Conservation (phyloP, 139 green algal genomes). For the Trebouxia sp. region DNA sequence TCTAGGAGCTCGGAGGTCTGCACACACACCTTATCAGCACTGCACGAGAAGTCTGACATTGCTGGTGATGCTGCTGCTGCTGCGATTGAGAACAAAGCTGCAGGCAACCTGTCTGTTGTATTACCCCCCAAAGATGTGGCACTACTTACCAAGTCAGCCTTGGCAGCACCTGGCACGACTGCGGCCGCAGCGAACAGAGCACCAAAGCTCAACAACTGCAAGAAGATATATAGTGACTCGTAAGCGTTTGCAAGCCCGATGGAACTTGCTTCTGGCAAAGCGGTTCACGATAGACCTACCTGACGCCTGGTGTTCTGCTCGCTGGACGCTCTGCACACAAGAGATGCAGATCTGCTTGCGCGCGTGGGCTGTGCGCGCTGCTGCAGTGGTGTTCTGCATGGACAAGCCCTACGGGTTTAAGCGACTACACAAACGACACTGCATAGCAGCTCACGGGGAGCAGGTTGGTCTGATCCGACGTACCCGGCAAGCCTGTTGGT, state of each 20-base stretch:
- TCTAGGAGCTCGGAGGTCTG: slow-evolving; percentile 63
- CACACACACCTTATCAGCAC: background rate
- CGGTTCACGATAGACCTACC: background rate
- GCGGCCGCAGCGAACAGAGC: slow-evolving; percentile 17
- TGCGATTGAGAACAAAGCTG: background rate
- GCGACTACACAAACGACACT: no score
- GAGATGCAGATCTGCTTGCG: background rate
- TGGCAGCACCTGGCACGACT: slow-evolving; percentile 15
- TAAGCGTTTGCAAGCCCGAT: background rate
- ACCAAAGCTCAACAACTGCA: slow-evolving; percentile 21
- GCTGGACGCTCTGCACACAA: background rate
- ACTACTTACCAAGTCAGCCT: slow-evolving; percentile 18
- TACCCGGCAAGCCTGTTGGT: slow-evolving; percentile 2
- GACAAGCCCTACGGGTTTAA: background rate
- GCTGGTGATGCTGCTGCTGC: no score
- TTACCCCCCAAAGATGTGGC: background rate
- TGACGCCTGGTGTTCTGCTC: background rate
- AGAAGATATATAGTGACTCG: background rate
- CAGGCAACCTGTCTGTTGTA: background rate
- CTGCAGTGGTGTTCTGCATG: background rate
- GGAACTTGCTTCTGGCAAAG: no score
- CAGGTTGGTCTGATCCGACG: no score
- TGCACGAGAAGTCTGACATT: background rate
- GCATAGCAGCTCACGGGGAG: no score
- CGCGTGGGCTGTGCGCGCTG: background rate